Evolutionary conservation across 345 rosid genomes (phyloP), one percentile per base, ranked within the genome.

Genomic region (Theobroma cacao): DNA sequence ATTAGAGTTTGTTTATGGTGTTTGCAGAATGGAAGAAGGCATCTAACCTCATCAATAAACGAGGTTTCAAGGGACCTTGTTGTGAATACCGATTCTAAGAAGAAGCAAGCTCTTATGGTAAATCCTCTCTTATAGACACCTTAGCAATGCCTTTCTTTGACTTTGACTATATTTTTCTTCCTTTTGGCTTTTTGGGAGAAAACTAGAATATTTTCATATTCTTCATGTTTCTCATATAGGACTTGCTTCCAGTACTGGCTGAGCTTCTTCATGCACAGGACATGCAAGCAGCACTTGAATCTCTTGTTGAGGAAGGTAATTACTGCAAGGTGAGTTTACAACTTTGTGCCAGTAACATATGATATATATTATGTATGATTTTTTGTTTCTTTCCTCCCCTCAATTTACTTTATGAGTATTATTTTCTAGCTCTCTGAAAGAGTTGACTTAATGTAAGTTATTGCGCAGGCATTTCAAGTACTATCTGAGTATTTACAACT

Each of bases 31-130:
- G 99, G 99, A 79, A 86, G 99, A 84, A 89, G 99, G 82, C 92
- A 94, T 85, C 83, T 97, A 79, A 89, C 87, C 47, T 93, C 98
- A 60, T 94, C 99, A 52, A 91, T 90, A 92, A 94, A 90, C 41
- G 98, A 94, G 88, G 97, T 95, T 65, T 94, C 99, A n/a, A 90
- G 98, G 82, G 99, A 97, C 86, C 99, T 97, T 72, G 86, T 97
- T 75, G 99, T 97, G 76, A 90, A 97, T 91, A 85, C 92, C 22
- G 83, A 89, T 87, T 89, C 98, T 62, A 97, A 91, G 84, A 92
- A 89, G 92, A 97, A 97, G 61, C 98, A 97, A 86, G 90, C 98
- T 84, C 93, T 97, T 67, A 82, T 87, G 97, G 99, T 94, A 90
- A 20, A 80, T 78, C 64, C 71, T 77, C 79, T 73, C 74, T 74